Base-by-base conservation (phyloP, 305 asterid species). In the Rubia peregrina region DNA sequence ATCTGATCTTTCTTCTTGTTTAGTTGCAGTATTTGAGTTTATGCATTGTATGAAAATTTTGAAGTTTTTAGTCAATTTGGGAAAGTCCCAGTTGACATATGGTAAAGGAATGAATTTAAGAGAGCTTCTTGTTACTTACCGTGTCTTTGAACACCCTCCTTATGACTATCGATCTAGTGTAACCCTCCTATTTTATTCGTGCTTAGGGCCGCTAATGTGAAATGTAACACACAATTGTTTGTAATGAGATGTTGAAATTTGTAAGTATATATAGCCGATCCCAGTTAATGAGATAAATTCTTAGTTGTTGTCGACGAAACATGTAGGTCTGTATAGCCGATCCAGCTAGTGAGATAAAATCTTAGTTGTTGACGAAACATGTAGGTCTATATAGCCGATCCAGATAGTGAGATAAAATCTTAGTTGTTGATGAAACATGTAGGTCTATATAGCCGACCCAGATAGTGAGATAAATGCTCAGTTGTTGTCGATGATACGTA, bases 101-200 rank as follows among this genome's bases (percentile, higher is more conserved):
- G 59, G 16, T 16, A 21, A n/a, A 12, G 65, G 10, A 62, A 14
- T 17, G 64, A 36, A 40, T 41, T 65, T 40, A 41, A n/a, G 33
- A 65, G 40, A 44, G 65, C n/a, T 74, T 68, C 69, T 75, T 61
- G 72, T 59, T 57, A 68, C 59, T 73, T 60, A 80, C 84, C 76
- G 67, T 82, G 69, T 80, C 80, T 64, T 21, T 1, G 9, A 51
- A 51, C 56, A 49, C 14, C 19, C 16, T 49, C 16, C 21, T 4
- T 16, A 49, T 40, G n/a, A n/a, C n/a, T n/a, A n/a, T n/a, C n/a
- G n/a, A n/a, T n/a, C n/a, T n/a, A n/a, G n/a, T n/a, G n/a, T n/a
- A n/a, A n/a, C 33, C 33, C 33, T 30, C 33, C 33, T 1, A 30
- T 30, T 30, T 30, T 1, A 30, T 30, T 30, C 33, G 33, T 1